Conservation (phyloP, 805 yeast species). For the Candida sakaeoensis region DNA sequence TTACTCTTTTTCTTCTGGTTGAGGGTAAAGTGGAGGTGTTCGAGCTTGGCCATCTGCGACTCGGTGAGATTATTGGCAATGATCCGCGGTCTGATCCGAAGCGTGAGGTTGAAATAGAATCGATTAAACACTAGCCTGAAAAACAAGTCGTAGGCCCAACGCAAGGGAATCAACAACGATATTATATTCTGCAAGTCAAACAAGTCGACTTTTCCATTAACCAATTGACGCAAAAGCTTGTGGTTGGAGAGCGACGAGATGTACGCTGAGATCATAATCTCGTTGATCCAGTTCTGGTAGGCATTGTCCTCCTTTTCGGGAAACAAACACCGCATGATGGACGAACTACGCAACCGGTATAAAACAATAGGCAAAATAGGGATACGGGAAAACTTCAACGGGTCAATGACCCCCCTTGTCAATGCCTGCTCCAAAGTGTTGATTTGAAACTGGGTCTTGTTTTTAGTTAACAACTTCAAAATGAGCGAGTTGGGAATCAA, state of each 20-base stretch:
- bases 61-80: conserved; percentile 27
- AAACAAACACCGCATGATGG: conserved; percentile 26
- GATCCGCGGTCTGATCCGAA: conserved; percentile 27
- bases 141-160: conserved; percentile 35
- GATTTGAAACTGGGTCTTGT: conserved; percentile 12
- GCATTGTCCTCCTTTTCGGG: conserved; percentile 12
- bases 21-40: conserved; percentile 13
- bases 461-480: conserved; percentile 21
- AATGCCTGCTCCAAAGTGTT: conserved; percentile 30
- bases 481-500: conserved; percentile 32
- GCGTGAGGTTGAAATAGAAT: conserved; percentile 26
- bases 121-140: conserved; percentile 32
- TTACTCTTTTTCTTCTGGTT: neutral
- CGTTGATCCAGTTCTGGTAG: conserved; percentile 24
- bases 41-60: conserved; percentile 20
- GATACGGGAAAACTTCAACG: conserved; percentile 33
- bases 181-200: conserved; percentile 30
- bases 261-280: conserved; percentile 33
- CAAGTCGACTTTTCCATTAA: conserved; percentile 21
- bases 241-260: conserved; percentile 37
- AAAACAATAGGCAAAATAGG: conserved; percentile 37
- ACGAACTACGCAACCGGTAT: conserved; percentile 34
- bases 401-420: conserved; percentile 29
- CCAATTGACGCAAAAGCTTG: conserved; percentile 19
- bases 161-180: conserved; percentile 29